phyloP scores from a whole-genome alignment of 2,329 filamentous ascomycete genomes.

The Boeremia exigua region DNA sequence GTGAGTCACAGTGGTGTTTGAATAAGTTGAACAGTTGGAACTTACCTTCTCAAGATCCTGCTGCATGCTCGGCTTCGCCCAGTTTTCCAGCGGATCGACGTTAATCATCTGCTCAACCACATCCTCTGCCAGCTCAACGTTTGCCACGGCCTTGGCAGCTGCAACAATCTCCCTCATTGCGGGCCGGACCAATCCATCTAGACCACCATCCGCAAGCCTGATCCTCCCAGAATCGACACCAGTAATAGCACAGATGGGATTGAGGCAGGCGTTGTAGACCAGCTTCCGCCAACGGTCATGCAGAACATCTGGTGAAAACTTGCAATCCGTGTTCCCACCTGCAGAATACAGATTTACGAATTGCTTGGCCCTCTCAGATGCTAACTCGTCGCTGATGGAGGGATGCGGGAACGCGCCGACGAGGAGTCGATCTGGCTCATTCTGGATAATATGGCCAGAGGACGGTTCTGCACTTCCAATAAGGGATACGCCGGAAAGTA shows the following conservation, averaged over 20 bases:
- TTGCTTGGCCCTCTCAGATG: constrained; percentile 44
- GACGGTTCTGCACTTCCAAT: constrained; percentile 59
- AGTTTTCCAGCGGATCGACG: constrained; percentile 57
- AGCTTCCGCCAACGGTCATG: constrained; percentile 59
- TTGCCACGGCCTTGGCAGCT: constrained; percentile 53
- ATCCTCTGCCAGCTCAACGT: constrained; percentile 52
- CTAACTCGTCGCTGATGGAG: constrained; percentile 28
- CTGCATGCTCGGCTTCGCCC: constrained; percentile 61
- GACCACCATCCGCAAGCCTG: constrained; percentile 52
- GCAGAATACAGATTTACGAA: constrained; percentile 59
- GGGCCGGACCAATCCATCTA: constrained; percentile 58
- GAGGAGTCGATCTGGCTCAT: constrained; percentile 58
- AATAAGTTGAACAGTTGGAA: not conserved
- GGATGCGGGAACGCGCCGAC: constrained; percentile 59
- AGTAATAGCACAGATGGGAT: constrained; percentile 60
- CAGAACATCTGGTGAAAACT: constrained; percentile 52
- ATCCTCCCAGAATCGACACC: constrained; percentile 60
- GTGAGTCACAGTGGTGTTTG: not conserved
- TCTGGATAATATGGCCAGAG: constrained; percentile 59
- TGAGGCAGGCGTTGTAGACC: constrained; percentile 59
- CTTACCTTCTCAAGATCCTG: constrained; percentile 59
- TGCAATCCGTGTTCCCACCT: constrained; percentile 53
- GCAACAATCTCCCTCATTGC: constrained; percentile 60
- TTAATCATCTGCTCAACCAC: constrained; percentile 56
- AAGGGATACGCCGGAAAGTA: constrained; percentile 61